Evolutionary conservation across 441 rosid species (phyloP), one percentile per base, ranked within the genome.

Genomic region (Adansonia gregorii): DNA sequence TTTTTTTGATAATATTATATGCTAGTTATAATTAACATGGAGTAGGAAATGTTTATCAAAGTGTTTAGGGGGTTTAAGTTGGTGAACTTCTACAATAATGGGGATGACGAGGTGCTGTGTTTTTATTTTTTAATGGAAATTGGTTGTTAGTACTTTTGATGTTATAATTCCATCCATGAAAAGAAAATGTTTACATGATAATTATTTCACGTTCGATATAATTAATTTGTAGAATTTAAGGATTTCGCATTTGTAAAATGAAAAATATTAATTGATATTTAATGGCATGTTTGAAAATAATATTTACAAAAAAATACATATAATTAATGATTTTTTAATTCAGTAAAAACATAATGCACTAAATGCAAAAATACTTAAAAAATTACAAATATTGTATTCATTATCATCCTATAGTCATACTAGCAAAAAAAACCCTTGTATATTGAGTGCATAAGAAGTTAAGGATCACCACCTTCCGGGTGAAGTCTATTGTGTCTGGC

Each of bases 11-110:
- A 11, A 3, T 10, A 49, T 52, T 4, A 14, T 52, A 0, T 52
- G 0, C 1, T 19, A 19, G 43, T 27, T 5, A 27, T 61, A 24
- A 27, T 61, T 61, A 11, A 61, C 5, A 10, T 61, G 41, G 41
- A 24, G 27, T 61, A 3, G 2, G 3, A 61, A 61, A 61, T 12
- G 17, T 24, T 0, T 45, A 45, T 45, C 48, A 61, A 27, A 24
- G 63, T 9, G 0, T 58, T 20, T 8, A 9, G 65, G 14, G 27
- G 14, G 4, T 59, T 59, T 31, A 61, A 39, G 20, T 35, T 64
- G 70, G 70, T 66, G 51, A 41, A 66, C 67, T 27, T 61, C 39
- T 66, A 41, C 8, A 66, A 66, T 66, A 66, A 39, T 6, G 24
- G 6, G 17, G 51, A 66, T 41, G 51, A 66, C 70, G 49, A 66